Evolutionary conservation across 1,284 basidiomycete species (phyloP), one percentile per base, ranked within the genome.

Genomic region (Filobasidium uniguttulatum): DNA sequence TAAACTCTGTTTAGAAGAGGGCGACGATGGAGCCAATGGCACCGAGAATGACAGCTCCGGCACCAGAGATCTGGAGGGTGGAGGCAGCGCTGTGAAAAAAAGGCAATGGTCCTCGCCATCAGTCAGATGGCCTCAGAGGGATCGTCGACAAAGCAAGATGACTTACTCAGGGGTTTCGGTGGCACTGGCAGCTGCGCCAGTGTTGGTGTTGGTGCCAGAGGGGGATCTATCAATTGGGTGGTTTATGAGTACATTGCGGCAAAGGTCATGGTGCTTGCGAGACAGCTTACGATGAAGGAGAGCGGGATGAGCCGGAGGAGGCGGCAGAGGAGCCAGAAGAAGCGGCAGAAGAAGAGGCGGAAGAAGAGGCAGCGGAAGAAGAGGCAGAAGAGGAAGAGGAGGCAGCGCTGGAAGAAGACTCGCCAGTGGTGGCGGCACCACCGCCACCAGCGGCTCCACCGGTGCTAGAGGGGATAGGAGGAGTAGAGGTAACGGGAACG

Each of bases 341-440:
- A 20, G 17, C 8, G 19, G 26, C 40, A 19, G 40, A 43, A 14
- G 40, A 26, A 26, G 40, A 50, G 33, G 49, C 49, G 19, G 31
- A 31, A 10, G 31, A 34, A 30, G 50, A 51, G 20, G 53, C 44
- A 31, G 45, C 26, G 1, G 49, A 46, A 19, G 45, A 41, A 29
- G 45, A 37, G 9, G 52, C 36, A 22, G 40, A 46, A 29, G 41
- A 19, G 22, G 49, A 34, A 4, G 50, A 48, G 30, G 50, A 50
- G 35, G 49, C 49, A 20, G 49, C 45, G 23, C 15, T 20, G 3
- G 36, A 38, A 25, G 34, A 20, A 17, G 30, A 31, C 40, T 43
- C 15, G 31, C 31, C 40, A 30, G 44, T 35, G 12, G 45, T 14
- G 26, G 20, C 26, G 2, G 20, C 31, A 19, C 15, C 14, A 9